Base-by-base conservation (phyloP, 106 monocot species). In the Dendrobium catenatum region DNA sequence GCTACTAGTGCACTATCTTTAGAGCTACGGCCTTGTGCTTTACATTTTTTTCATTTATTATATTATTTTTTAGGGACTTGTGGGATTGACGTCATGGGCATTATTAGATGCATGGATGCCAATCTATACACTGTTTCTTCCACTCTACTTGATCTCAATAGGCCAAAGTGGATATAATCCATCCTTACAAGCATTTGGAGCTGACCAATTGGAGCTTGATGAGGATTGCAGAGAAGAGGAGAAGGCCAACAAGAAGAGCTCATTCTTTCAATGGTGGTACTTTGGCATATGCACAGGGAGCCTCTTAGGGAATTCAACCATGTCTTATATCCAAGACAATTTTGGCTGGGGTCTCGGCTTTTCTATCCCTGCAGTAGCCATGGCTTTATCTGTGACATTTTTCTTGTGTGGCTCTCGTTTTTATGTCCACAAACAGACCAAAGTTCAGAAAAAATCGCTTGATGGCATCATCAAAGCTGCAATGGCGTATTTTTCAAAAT, bases 241-340 rank as follows among this genome's bases (percentile, higher is more conserved):
- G 6, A 79, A 27, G 33, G 13, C 18, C 6, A 84, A 82, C 51
- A 84, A 80, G 77, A 97, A 94, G 88, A 90, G 90, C 61, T 16
- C 68, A 31, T 98, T 95, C 83, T 98, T 98, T 83, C 91, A 95
- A 72, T 98, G 98, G 93, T 98, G 98, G 98, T 98, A 98, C 85
- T 93, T 98, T 19, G 98, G 98, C 33, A 87, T 98, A 5, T 95
- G 95, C 83, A 88, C 84, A 27, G 98, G 98, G 9, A 95, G 94
- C 77, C 87, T 95, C 40, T 73, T 95, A 74, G 98, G 98, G 5
- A 95, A 93, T 70, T 88, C 91, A 3, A 64, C 88, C 81, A 95
- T 95, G 91, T 87, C 98, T 5, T 98, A 98, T 68, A 76, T 98
- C 43, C 98, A 98, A 81, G 98, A 98, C 78, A 88, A 80, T 9